Base-by-base conservation (phyloP, 768 basidiomycete genomes). In the Xerocomellus intermedius region DNA sequence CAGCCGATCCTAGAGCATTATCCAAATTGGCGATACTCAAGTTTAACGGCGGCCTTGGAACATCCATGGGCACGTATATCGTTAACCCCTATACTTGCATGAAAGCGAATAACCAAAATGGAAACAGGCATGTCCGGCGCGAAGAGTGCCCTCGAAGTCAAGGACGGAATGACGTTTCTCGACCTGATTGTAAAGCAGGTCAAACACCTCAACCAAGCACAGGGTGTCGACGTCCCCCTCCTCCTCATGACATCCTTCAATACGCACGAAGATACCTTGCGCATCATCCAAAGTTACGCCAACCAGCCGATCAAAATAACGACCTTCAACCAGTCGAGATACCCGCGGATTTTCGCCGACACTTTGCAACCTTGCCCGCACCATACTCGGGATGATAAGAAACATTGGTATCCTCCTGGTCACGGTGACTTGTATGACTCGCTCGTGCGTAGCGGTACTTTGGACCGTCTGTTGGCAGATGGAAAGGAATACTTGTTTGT, bases 231-330 rank as follows among this genome's bases (percentile, higher is more conserved):
- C 74, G 91, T 96, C 42, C 94, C 93, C n/a, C 88, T 97, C 72
- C 89, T 97, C 76, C 85, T 98, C 68, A 96, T 97, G 96, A 97
- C 94, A 68, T 96, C 93, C 52, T 98, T 98, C 82, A 96, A 96
- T 80, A 98, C 95, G 19, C 91, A 94, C 71, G 92, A 97, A 36
- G 94, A 98, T 72, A 96, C 95, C 47, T 85, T 91, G 58, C 89
- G 91, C 62, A 92, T 97, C 80, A 93, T 95, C 75, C 93, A 97
- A 74, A 97, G 96, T 77, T 97, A 97, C 72, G 85, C 87, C 48
- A 91, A 94, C 77, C 94, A 95, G 77, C 91, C 94, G 68, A 83
- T 97, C 68, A 89, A 91, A 71, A 93, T 96, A 74, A 86, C 87
- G 49, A 87, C 85, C 55, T 94, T 95, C 80, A 92, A 91, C 73